Percentiles rank a stretch among this genome's conserved stretches.
phyloP scores from a whole-genome alignment of 2,329 filamentous ascomycete genomes.

The Rosellinia necatrix region DNA sequence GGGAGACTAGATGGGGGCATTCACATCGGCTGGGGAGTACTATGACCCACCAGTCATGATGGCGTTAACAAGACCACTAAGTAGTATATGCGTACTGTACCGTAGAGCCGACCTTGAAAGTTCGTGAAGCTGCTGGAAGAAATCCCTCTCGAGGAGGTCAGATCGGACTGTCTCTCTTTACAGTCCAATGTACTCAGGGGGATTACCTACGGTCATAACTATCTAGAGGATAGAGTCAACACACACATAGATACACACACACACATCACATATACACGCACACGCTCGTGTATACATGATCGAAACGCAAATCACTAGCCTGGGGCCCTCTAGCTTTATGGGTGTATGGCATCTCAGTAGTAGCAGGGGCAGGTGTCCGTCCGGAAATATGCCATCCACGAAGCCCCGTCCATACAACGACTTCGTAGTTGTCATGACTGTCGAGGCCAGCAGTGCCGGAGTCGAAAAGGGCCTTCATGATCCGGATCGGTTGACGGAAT shows the following conservation, averaged over 20 bases:
- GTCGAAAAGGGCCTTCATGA: constrained; percentile 13
- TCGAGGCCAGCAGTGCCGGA: constrained; percentile 7
- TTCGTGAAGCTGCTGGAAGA: constrained; percentile 7
- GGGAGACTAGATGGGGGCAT: constrained; percentile 28
- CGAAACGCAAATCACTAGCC: too few species aligned
- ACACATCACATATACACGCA: too few species aligned
- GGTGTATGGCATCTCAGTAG: constrained; percentile 2
- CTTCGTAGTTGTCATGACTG: not conserved
- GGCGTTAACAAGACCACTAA: constrained; percentile 15
- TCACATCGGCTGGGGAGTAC: constrained; percentile 28
- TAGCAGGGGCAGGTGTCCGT: not conserved
- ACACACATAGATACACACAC: too few species aligned
- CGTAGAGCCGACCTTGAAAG: not conserved
- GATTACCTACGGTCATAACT: too few species aligned
- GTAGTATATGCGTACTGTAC: constrained; percentile 9
- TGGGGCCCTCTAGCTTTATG: too few species aligned
- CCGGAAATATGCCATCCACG: constrained; percentile 3
- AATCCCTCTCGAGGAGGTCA: constrained; percentile 2
- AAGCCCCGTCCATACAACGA: not conserved
- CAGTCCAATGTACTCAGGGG: too few species aligned
- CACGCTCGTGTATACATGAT: too few species aligned
- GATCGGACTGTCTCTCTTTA: too few species aligned
- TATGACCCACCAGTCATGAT: constrained; percentile 35
- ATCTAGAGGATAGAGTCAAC: too few species aligned
- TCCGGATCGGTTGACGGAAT: constrained; percentile 28